A percentile compares a stretch with the other conserved stretches of the same genome.
These are phyloP conservation scores for Pinus tabuliformis DNA, from an alignment of 75 land plant species.

Conservation along the genomic window DNA sequence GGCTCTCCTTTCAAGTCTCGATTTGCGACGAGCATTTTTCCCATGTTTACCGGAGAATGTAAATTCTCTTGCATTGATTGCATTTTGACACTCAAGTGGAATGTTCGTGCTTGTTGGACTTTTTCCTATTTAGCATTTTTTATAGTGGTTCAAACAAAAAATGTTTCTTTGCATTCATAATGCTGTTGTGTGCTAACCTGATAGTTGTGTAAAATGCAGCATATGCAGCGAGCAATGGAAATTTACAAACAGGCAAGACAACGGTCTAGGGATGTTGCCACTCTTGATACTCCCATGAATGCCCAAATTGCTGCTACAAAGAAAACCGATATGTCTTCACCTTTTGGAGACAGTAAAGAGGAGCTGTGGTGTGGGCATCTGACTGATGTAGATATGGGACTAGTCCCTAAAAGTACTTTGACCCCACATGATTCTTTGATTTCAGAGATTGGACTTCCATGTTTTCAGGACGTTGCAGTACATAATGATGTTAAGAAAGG, in stretches of 20 bases:
- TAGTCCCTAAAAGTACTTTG: not conserved
- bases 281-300: not conserved
- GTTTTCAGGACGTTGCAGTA: not conserved
- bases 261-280: not conserved
- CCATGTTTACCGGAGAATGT: not conserved
- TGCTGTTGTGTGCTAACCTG: not conserved
- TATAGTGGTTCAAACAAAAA: not conserved
- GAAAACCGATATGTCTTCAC: not conserved
- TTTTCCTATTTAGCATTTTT: not conserved
- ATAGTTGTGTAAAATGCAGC: not conserved
- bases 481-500: not conserved
- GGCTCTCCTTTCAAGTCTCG: constrained; percentile 1
- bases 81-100: not conserved
- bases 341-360: not conserved
- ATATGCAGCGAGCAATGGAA: not conserved
- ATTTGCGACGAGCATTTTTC: constrained; percentile 8
- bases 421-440: not conserved
- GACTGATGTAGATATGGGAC: not conserved
- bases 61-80: not conserved
- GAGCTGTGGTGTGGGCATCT: not conserved
- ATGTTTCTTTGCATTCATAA: not conserved
- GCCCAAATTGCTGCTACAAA: not conserved
- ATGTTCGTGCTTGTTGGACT: not conserved
- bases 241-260: not conserved
- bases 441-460: not conserved